Evolutionary conservation across 139 green algal genomes (phyloP), one percentile per base, ranked within the genome.

Genomic region (Yamagishiella unicocca): DNA sequence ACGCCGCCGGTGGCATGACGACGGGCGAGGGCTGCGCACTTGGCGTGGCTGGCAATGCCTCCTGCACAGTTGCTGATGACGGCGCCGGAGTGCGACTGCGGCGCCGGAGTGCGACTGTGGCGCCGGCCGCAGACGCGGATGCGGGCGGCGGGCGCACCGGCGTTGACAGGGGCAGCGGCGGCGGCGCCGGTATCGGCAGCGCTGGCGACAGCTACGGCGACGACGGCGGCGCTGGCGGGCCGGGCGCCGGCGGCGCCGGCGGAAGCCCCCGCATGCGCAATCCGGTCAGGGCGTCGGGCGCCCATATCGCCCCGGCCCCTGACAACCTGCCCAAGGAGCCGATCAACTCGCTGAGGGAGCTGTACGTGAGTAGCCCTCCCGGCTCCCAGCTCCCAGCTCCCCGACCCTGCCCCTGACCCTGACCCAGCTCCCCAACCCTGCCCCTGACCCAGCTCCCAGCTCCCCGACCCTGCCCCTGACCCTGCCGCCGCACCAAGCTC

Each of bases 261-360:
- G 50, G 54, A 10, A 40, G 58, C 40, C 58, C n/a, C n/a, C n/a
- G 78, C 8, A 3, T 1, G 25, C 79, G 61, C 27, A 45, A 5
- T 19, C 19, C 61, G 29, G 2, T 31, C 38, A 74, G 43, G 79
- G 58, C 42, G 45, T 87, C 46, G 24, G 82, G 82, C 0, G 82
- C 67, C 4, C 82, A 87, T 50, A 87, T 87, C 35, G 67, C 35
- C 1, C 82, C 82, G 1, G 82, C 82, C 9, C 82, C 82, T 22
- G 82, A 87, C 25, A 67, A 87, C 46, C 43, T 87, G 35, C 42
- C 82, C 1, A 62, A 64, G 67, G 82, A 72, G 66, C 33, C 62
- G 12, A 10, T 85, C 17, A n/a, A 21, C 22, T 53, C 33, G 2
- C 45, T 86, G 24, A 21, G 31, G 7, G 80, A 86, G 62, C 42